Evolutionary conservation across 202 grass and related monocot genomes (phyloP).

Genomic region (Carex sylvatica): DNA sequence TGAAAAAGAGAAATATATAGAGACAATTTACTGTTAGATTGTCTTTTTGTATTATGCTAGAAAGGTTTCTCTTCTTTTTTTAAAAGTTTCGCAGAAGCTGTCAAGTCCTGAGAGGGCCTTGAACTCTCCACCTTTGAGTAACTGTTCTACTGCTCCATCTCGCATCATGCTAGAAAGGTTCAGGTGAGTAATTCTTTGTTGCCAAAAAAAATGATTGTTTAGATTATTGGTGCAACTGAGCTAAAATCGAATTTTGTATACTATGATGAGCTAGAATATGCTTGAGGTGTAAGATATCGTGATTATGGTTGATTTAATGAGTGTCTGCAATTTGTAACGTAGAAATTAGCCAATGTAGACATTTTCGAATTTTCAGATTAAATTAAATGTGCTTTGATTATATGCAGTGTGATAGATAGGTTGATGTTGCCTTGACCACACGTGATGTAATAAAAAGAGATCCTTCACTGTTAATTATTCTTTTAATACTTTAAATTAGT

Average conservation of each 20-base stretch:
- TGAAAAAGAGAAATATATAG: neutral
- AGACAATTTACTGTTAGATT: neutral
- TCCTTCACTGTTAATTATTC: too few species aligned
- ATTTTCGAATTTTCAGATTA: neutral
- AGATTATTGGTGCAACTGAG: neutral
- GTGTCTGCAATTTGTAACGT: too few species aligned
- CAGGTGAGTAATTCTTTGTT: neutral
- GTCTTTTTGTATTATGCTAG: neutral
- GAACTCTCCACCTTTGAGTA: too few species aligned
- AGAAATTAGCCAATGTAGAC: too few species aligned
- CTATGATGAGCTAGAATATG: neutral
- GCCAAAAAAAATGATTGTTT: neutral
- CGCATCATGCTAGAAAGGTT: neutral
- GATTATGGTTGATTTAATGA: neutral
- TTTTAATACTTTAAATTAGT: too few species aligned
- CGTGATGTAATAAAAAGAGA: too few species aligned
- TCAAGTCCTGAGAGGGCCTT: too few species aligned
- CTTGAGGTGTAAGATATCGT: neutral
- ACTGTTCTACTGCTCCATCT: too few species aligned
- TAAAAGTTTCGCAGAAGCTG: too few species aligned
- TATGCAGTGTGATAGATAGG: neutral
- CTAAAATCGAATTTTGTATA: neutral
- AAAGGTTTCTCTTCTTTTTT: neutral
- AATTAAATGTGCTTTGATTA: neutral
- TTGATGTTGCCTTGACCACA: too few species aligned